Percentiles rank a stretch among this genome's conserved stretches.
Conservation (phyloP, 176 grass and related monocot genomes). For the Poa pratensis region DNA sequence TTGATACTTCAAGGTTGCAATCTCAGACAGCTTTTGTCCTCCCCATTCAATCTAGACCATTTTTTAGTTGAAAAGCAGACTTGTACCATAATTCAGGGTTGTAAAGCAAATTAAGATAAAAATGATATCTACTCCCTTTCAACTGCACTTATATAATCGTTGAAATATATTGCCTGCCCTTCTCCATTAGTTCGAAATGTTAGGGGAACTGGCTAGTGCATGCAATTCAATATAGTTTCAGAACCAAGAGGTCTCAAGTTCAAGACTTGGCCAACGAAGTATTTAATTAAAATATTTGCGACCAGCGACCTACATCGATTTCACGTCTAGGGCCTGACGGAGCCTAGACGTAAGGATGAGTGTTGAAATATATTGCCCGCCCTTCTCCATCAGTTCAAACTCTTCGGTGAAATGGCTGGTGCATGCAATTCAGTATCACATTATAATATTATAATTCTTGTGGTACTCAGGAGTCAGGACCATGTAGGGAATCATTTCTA, state of each 20-base stretch:
- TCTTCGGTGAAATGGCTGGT: background rate
- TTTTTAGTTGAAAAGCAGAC: background rate
- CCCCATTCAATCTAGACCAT: background rate
- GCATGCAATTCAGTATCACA: slow-evolving; percentile 6
- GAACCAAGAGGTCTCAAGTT: background rate
- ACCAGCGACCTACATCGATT: background rate
- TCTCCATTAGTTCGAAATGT: background rate
- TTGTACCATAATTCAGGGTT: background rate
- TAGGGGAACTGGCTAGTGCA: background rate
- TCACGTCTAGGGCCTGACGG: background rate
- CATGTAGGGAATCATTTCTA: background rate
- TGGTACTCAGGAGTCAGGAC: background rate
- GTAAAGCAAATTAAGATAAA: background rate
- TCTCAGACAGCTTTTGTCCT: background rate
- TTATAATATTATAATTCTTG: slow-evolving; percentile 1
- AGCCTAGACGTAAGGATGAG: background rate
- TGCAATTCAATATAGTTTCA: background rate
- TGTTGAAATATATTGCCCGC: background rate
- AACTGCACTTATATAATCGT: background rate
- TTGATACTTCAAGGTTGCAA: slow-evolving; percentile 9
- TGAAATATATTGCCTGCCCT: background rate
- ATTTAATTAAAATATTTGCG: background rate
- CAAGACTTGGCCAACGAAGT: background rate
- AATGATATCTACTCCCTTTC: background rate
- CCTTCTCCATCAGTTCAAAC: slow-evolving; percentile 1